Base-by-base conservation (phyloP, 768 basidiomycete genomes). In the Pleurotus sapidus region DNA sequence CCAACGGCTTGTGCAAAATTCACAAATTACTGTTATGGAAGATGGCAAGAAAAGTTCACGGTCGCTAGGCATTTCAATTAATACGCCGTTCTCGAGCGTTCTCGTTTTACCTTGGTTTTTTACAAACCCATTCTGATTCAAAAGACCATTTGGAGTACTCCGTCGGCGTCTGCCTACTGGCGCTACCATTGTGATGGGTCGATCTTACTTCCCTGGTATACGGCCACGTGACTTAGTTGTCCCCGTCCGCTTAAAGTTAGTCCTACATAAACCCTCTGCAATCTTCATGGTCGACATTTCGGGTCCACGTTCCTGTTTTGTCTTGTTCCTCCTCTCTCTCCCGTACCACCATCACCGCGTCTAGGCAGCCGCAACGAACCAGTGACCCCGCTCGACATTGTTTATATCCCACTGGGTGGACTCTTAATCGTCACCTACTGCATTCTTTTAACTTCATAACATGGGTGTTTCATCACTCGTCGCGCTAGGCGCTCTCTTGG, bases 401-500 rank as follows among this genome's bases (percentile, higher is more conserved):
- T 53, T 40, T 53, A 53, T 53, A 42, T 27, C 14, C 51, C 18
- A 53, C 51, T 25, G 38, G 42, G 38, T 25, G 38, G 38, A 39
- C 49, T 51, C 42, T 37, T 53, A 42, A 53, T 14, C 30, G 51
- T 37, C 17, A n/a, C 34, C n/a, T 17, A 24, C 37, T 15, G 14
- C 38, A 40, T 18, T 53, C 38, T 39, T 53, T 53, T 53, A 42
- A n/a, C 11, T 53, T 27, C 38, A 30, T 37, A 53, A 7, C 20
- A 63, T 65, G 62, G 63, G 46, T 57, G 57, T 68, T 60, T 65
- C 69, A 59, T 55, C 70, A 55, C 63, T 65, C 55, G 65, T 70
- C 59, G 75, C 68, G 53, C 65, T 72, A 38, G 69, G 67, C 40
- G 67, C 72, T 53, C 66, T 78, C 68, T 69, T 77, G 61, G 65